Conservation (phyloP, 2,329 filamentous ascomycete species). For the Xylaria sp. region DNA sequence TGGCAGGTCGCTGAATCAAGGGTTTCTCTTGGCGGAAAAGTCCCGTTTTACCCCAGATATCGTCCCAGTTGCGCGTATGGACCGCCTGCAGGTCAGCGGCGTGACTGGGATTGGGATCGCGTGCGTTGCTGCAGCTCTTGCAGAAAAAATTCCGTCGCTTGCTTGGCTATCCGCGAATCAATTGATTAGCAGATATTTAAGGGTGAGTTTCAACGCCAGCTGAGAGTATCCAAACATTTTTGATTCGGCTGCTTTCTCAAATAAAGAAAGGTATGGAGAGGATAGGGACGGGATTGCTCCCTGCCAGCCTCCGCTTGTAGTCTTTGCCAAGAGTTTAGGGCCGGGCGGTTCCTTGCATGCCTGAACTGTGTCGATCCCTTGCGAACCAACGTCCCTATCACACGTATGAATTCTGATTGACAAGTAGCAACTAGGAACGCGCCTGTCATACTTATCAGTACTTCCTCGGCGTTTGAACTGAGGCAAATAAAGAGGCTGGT, state of each 20-base stretch:
- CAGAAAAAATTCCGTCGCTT: not conserved
- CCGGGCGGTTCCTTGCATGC: not conserved
- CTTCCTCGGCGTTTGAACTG: too few species aligned
- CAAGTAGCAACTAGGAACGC: too few species aligned
- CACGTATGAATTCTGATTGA: too few species aligned
- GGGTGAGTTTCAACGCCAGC: not conserved
- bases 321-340: not conserved
- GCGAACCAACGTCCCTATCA: too few species aligned
- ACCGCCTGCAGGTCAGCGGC: not conserved
- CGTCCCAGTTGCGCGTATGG: not conserved
- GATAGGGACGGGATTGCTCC: not conserved
- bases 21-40: not conserved
- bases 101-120: not conserved
- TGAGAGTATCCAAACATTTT: not conserved
- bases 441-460: too few species aligned
- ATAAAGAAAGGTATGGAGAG: not conserved
- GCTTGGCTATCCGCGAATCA: too few species aligned
- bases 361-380: not conserved
- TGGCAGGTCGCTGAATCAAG: not conserved
- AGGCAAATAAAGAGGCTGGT: too few species aligned
- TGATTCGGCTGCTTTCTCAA: not conserved
- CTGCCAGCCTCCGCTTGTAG: not conserved
- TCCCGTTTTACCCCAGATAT: slow-evolving; percentile 22
- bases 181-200: not conserved
- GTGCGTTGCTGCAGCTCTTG: not conserved